These are phyloP conservation scores for Cyberlindnera euphorbiae DNA, from an alignment of 805 yeast genomes.

Conservation along the genomic window DNA sequence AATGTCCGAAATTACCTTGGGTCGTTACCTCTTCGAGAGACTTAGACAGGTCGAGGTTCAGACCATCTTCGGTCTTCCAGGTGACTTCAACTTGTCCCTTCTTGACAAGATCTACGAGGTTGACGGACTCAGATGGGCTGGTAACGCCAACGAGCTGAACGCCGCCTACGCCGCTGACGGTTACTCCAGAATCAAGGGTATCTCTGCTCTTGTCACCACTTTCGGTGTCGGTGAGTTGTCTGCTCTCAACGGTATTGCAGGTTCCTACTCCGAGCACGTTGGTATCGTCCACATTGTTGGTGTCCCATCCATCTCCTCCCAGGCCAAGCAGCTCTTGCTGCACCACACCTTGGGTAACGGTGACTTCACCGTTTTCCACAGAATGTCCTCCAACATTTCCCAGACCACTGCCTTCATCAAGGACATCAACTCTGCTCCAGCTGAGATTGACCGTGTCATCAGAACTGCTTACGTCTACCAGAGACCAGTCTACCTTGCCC, in stretches of 20 bases:
- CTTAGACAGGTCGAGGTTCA: constrained; percentile 65
- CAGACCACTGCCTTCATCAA: constrained; percentile 60
- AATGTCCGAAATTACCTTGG: constrained; percentile 50
- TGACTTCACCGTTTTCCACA: constrained; percentile 71
- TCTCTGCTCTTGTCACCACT: constrained; percentile 73
- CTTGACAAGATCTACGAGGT: constrained; percentile 72
- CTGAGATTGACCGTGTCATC: constrained; percentile 68
- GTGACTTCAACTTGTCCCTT: constrained; percentile 72
- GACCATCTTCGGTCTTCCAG: constrained; percentile 77
- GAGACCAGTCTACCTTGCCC: constrained; percentile 78
- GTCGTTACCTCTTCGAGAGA: constrained; percentile 76
- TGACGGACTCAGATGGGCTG: constrained; percentile 80
- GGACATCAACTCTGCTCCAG: constrained; percentile 62
- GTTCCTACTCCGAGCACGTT: constrained; percentile 86
- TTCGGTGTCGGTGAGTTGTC: constrained; percentile 89
- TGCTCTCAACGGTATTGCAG: constrained; percentile 83
- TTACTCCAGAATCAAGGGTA: constrained; percentile 74
- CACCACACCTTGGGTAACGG: constrained; percentile 86
- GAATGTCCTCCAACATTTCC: constrained; percentile 72
- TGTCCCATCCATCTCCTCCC: constrained; percentile 73
- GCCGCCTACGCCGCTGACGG: constrained; percentile 91
- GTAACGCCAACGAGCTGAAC: constrained; percentile 85
- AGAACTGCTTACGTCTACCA: constrained; percentile 65
- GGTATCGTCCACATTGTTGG: constrained; percentile 84
- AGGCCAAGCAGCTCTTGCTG: constrained; percentile 63